Percentiles rank a stretch among this genome's conserved stretches.
Conservation (phyloP, 495 filamentous ascomycete genomes). For the Tuber brumale region DNA sequence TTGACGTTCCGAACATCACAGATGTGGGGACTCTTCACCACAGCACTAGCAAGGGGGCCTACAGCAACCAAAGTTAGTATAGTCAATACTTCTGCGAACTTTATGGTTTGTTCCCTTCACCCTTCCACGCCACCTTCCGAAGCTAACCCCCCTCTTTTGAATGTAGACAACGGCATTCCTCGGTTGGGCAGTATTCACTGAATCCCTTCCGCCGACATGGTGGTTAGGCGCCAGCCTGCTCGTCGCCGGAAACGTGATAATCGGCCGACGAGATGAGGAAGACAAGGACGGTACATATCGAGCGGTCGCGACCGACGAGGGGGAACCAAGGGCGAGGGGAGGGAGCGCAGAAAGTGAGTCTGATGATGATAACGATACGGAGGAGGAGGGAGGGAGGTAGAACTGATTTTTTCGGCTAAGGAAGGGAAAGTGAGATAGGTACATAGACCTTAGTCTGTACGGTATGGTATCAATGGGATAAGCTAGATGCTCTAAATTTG, state of each 20-base stretch:
- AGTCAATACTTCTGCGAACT: conserved; percentile 90
- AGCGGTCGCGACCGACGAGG: conserved; percentile 25
- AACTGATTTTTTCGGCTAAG: not conserved
- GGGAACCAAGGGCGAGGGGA: not conserved
- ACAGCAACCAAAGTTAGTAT: conserved; percentile 88
- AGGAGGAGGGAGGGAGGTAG: not conserved
- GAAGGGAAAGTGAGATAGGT: not conserved
- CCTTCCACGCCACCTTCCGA: not conserved
- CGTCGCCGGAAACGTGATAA: conserved; percentile 83
- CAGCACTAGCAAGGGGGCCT: conserved; percentile 72
- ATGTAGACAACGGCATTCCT: conserved; percentile 67
- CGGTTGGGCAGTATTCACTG: conserved; percentile 65
- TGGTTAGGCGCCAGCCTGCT: conserved; percentile 79
- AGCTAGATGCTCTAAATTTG: not conserved
- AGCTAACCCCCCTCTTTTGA: not conserved
- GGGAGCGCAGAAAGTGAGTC: not conserved
- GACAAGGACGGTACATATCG: conserved; percentile 24
- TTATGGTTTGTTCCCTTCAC: conserved; percentile 50
- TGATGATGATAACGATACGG: not conserved
- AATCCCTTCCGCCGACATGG: conserved; percentile 71
- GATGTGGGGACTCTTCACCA: conserved; percentile 87
- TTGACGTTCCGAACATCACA: conserved; percentile 22
- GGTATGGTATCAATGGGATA: not conserved
- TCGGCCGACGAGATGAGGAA: conserved; percentile 68
- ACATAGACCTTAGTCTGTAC: not conserved